Evolutionary conservation across 1,284 basidiomycete genomes (phyloP), one percentile per base, ranked within the genome.

Genomic region (Bondarzewia mesenterica): DNA sequence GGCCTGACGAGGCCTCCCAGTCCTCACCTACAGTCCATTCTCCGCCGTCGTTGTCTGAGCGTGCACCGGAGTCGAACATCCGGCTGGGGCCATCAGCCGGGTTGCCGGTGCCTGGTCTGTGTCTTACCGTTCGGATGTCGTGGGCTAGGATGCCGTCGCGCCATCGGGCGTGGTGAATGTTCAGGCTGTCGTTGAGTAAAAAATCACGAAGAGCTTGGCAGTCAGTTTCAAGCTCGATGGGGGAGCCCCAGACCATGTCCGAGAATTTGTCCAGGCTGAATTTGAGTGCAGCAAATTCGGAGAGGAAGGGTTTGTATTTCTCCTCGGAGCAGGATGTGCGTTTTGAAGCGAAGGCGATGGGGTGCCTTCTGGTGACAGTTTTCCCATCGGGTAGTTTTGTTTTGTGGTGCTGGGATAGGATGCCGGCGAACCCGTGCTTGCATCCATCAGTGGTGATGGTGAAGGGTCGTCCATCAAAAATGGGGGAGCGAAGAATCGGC

Each of bases 21-120:
- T 66, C 65, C 37, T 56, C 52, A 1, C 47, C 45, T 1, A 66
- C 62, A 1, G 57, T 58, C 62, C 64, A 67, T 25, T 62, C 58
- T 44, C 60, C 57, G 1, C 67, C 63, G 38, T 72, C 60, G 0
- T 58, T 64, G 16, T 42, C 14, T 2, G 2, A n/a, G 7, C 25
- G 20, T 16, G 21, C 18, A 14, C n/a, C 12, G 14, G 35, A 35
- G 16, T 54, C 50, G n/a, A 20, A 40, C 15, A 18, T n/a, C 10
- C 22, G 25, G 39, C 49, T 42, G 7, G 25, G 45, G 3, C 50
- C 54, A 36, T 55, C 54, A 0, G 48, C 54, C 0, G 51, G 45
- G 7, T 53, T 54, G 39, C 29, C 42, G 4, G 25, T 45, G 15
- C 54, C 52, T 10, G 52, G 54, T n/a, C 51, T 23, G 29, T 55